Conservation (phyloP, 2,329 filamentous ascomycete genomes). For the Myriangium duriaei region DNA sequence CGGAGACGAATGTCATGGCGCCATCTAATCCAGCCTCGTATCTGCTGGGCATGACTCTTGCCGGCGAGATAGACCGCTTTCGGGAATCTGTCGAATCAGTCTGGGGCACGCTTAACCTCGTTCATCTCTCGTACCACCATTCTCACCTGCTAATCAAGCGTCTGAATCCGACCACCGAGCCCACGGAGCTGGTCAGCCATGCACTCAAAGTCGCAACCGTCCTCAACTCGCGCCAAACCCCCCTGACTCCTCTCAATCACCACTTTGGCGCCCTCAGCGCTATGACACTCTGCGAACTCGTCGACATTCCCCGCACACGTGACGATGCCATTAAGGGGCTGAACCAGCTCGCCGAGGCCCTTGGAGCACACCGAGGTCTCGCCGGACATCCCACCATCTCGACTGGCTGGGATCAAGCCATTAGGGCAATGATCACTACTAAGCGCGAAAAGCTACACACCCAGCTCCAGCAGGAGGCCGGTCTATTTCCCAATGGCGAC, state of each 20-base stretch:
- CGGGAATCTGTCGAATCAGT: slow-evolving; percentile 48
- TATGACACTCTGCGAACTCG: slow-evolving; percentile 49
- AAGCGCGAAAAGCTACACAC: slow-evolving; percentile 27
- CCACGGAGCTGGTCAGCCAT: slow-evolving; percentile 47
- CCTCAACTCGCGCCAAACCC: slow-evolving; percentile 41
- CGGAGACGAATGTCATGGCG: slow-evolving; percentile 31
- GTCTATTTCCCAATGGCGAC: slow-evolving; percentile 33
- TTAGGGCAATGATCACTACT: slow-evolving; percentile 38
- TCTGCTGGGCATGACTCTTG: slow-evolving; percentile 39
- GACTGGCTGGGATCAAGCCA: slow-evolving; percentile 46
- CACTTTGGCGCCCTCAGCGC: slow-evolving; percentile 51
- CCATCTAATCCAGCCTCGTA: slow-evolving; percentile 29
- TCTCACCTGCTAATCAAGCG: slow-evolving; percentile 52
- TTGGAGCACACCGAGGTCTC: slow-evolving; percentile 29
- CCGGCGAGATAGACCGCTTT: slow-evolving; percentile 52
- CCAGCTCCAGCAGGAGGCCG: slow-evolving; percentile 22
- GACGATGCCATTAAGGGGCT: slow-evolving; percentile 46
- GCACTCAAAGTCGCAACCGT: slow-evolving; percentile 48
- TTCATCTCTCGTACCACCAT: slow-evolving; percentile 61
- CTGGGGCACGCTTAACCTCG: slow-evolving; percentile 42
- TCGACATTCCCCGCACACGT: slow-evolving; percentile 41
- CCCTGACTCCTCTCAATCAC: slow-evolving; percentile 52
- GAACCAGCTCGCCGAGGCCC: slow-evolving; percentile 43
- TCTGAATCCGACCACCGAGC: slow-evolving; percentile 42
- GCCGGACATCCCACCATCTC: slow-evolving; percentile 29